phyloP scores from a whole-genome alignment of 2,329 filamentous ascomycete genomes.

The Sclerotinia nivalis region DNA sequence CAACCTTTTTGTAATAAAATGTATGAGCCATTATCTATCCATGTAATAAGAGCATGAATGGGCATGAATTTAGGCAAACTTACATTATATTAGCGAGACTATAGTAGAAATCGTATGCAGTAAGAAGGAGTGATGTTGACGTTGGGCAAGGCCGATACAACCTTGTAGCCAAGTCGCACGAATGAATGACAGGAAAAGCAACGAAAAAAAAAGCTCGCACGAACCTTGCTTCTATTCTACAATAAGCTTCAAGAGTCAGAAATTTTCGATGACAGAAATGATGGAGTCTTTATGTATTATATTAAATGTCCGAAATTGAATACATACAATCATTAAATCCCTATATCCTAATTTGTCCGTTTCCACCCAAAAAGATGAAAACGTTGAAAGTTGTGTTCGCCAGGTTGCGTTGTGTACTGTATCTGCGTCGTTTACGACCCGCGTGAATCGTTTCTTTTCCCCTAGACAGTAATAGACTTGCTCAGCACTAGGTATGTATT shows the following conservation, averaged over 20 bases:
- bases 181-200: background rate
- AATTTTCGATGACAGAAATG: background rate
- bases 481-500: background rate
- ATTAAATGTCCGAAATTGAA: constrained; percentile 10
- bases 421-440: background rate
- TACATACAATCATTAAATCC: background rate
- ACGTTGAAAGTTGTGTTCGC: background rate
- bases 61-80: constrained; percentile 2
- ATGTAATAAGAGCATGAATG: background rate
- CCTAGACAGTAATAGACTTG: background rate
- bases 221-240: background rate
- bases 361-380: background rate
- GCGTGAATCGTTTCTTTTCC: constrained; percentile 8
- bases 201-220: background rate
- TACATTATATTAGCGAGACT: background rate
- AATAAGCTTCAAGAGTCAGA: background rate
- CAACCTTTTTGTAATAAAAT: background rate
- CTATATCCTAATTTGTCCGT: background rate
- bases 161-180: background rate
- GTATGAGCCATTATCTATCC: constrained; percentile 2
- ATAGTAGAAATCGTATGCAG: background rate
- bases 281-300: background rate
- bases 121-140: constrained; percentile 10
- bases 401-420: background rate
- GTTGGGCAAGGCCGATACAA: constrained; percentile 4